phyloP scores from a whole-genome alignment of 2,329 filamentous ascomycete genomes.

The Beauveria varroae region DNA sequence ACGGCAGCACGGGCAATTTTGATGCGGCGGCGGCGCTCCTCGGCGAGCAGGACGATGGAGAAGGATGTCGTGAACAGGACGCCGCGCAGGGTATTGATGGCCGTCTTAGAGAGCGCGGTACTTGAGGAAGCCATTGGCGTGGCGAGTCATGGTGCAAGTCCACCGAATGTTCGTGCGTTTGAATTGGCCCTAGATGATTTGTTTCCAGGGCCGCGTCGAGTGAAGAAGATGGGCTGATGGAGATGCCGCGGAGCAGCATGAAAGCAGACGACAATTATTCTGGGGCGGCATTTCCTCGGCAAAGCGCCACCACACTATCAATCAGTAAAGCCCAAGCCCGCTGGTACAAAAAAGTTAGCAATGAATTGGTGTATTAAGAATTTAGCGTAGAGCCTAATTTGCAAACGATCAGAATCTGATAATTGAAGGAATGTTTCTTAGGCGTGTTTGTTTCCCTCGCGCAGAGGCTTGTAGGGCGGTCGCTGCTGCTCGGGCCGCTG shows the following conservation, averaged over 20 bases:
- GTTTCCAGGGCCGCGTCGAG: background rate
- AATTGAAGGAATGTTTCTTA: no score
- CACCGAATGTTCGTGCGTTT: background rate
- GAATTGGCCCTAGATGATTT: background rate
- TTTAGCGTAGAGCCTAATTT: no score
- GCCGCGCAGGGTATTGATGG: conserved; percentile 47
- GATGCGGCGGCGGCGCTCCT: conserved; percentile 49
- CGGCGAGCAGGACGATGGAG: conserved; percentile 46
- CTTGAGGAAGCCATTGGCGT: conserved; percentile 37
- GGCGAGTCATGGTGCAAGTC: conserved; percentile 13
- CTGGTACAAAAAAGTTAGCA: no score
- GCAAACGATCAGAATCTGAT: no score
- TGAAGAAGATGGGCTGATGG: conserved; percentile 3
- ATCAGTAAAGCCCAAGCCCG: no score
- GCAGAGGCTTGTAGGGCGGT: no score
- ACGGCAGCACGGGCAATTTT: conserved; percentile 42
- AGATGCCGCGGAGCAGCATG: background rate
- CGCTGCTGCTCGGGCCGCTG: background rate
- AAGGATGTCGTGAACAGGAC: conserved; percentile 51
- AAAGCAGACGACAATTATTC: conserved; percentile 6
- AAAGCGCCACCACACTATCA: background rate
- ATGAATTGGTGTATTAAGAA: no score
- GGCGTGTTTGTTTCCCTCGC: no score
- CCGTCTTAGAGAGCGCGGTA: conserved; percentile 47
- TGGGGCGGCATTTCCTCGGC: conserved; percentile 10